Evolutionary conservation across 768 basidiomycete genomes (phyloP).

Genomic region (Rhodotorula kratochvilovae): DNA sequence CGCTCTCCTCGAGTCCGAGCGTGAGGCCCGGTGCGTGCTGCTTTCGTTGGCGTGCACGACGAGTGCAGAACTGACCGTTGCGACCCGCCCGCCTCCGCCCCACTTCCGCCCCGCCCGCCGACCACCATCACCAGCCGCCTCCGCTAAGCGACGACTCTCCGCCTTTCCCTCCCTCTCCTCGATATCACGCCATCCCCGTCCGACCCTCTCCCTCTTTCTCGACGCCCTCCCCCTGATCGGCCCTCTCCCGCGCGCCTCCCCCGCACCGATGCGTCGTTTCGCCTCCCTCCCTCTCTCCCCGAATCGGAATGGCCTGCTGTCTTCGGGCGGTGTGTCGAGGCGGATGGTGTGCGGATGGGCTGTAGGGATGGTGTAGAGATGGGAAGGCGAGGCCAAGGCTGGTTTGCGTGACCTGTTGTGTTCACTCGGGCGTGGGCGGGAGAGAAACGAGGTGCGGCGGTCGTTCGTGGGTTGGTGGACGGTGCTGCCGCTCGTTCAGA

Average conservation of each 20-base stretch:
- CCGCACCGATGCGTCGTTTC: neutral
- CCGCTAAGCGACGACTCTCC: slow-evolving; percentile 15
- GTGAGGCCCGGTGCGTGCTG: slow-evolving; percentile 88
- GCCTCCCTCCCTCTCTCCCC: neutral
- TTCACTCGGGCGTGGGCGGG: too few relatives aligned
- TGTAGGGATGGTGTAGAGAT: too few relatives aligned
- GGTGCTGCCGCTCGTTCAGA: too few relatives aligned
- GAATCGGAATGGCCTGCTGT: too few relatives aligned
- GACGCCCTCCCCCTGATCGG: neutral
- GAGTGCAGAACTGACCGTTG: too few relatives aligned
- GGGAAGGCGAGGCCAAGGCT: too few relatives aligned
- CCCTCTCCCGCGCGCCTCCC: neutral
- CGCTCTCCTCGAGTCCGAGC: slow-evolving; percentile 93
- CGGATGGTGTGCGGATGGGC: too few relatives aligned
- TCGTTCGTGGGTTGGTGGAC: too few relatives aligned
- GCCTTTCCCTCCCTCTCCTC: neutral
- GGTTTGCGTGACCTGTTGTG: too few relatives aligned
- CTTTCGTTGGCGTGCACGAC: neutral
- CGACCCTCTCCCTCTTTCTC: neutral
- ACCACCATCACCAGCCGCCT: slow-evolving; percentile 20
- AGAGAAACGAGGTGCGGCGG: too few relatives aligned
- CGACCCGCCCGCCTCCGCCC: neutral
- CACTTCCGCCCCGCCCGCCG: neutral
- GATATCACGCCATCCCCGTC: neutral
- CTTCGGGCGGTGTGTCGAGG: too few relatives aligned